phyloP scores from a whole-genome alignment of 1,139 yeast genomes.

The Suhomyces bribrorum region DNA sequence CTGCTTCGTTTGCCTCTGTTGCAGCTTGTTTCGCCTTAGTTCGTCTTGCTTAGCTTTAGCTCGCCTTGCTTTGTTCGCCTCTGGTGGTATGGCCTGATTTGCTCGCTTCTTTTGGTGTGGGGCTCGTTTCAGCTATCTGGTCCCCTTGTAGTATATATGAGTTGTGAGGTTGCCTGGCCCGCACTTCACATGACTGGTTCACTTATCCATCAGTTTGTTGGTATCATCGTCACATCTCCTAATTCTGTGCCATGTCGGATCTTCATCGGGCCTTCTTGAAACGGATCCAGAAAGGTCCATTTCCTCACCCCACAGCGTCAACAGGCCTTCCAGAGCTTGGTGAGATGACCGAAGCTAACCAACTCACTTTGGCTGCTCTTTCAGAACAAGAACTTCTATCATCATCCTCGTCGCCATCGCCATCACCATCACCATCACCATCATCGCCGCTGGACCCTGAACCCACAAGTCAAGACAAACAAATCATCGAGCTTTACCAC shows the following conservation, averaged over 20 bases:
- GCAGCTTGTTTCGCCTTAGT: too few relatives aligned
- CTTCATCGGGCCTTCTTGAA: constrained; percentile 14
- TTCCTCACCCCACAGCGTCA: constrained; percentile 1
- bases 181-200: not conserved
- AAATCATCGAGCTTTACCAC: constrained; percentile 1
- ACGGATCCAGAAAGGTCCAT: constrained; percentile 4
- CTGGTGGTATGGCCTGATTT: too few relatives aligned
- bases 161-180: not conserved
- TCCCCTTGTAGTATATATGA: too few relatives aligned
- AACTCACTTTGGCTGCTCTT: constrained; percentile 5
- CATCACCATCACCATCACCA: not conserved
- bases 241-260: constrained; percentile 13
- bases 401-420: too few relatives aligned
- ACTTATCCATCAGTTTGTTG: not conserved
- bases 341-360: constrained; percentile 2
- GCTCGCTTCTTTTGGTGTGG: too few relatives aligned
- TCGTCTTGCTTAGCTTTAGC: too few relatives aligned
- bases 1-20: too few relatives aligned
- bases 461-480: constrained; percentile 2
- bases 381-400: constrained; percentile 4
- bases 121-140: too few relatives aligned
- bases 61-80: too few relatives aligned
- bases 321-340: not conserved
- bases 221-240: not conserved
- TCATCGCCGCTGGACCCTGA: not conserved